Base-by-base conservation (phyloP, 2,329 filamentous ascomycete species). In the Botryotinia convoluta region DNA sequence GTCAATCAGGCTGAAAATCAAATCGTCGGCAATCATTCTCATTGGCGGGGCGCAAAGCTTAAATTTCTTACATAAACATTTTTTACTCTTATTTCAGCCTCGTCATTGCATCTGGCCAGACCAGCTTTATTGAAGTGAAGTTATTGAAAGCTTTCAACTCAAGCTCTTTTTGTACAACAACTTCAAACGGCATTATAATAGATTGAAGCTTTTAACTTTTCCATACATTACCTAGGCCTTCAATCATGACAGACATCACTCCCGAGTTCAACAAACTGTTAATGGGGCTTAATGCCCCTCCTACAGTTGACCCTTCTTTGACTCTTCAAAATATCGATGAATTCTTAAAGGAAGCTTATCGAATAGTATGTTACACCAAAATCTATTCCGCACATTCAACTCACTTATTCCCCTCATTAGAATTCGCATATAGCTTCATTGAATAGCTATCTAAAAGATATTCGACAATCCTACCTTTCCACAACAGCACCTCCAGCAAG, bases 281-380 rank as follows among this genome's bases (percentile, higher is more conserved):
- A 37, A 87, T 87, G 79, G 84, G 86, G 77, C 88, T 88, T 75
- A 84, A 88, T 82, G 86, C 87, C 62, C 83, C 84, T 42, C 83
- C 85, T 12, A 85, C 87, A 20, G 73, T 77, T 18, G 76, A 78
- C 59, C 77, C 78, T 26, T 76, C 78, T 35, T 72, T 81, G 45
- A 77, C 77, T 73, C 78, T 85, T 67, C 84, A 87, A 76, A 86
- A 83, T 77, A 87, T 96, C 69, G 93, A 98, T 81, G 92, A 92
- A 79, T 99, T 98, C 81, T 85, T 98, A 48, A 94, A 95, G 81
- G 95, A 98, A 83, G 96, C 96, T 71, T 96, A 97, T 83, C 90
- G 92, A 81, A 98, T 98, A 82, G 95, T 97, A 85, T 79, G 87
- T 75, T 78, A 76, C 75, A 76, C 69, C 73, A 48, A 62, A 64